Evolutionary conservation across 495 filamentous ascomycete genomes (phyloP), one percentile per base, ranked within the genome.

Genomic region (Endocarpon pusillum): DNA sequence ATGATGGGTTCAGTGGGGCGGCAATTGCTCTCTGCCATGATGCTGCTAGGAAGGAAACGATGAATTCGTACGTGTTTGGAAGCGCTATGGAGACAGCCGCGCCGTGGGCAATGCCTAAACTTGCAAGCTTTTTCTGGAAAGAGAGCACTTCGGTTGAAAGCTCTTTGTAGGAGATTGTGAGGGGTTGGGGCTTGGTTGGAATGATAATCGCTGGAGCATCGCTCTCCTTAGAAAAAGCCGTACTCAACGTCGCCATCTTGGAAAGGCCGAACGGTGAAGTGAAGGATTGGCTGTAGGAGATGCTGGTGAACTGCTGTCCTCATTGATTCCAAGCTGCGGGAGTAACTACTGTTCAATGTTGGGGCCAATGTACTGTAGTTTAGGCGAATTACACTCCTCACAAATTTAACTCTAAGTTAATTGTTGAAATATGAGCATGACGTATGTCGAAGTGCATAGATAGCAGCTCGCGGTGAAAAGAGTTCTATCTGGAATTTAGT

Each of bases 41-140:
- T 11, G 71, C 62, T 11, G 79, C 81, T 16, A 89, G 64, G 58
- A 89, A 89, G 1, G 78, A 69, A 36, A 85, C 69, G 43, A 85
- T 72, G 55, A 85, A 85, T 54, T 81, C 78, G 47, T 79, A 80
- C 19, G 75, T 78, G 53, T 87, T 87, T 19, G 74, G 68, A 12
- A 79, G 64, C 1, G 78, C 73, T 38, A 85, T 80, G 15, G 78
- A 82, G 26, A 87, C 76, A 17, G 81, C 71, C 8, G 67, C 62
- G 27, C 65, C 59, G 24, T 67, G 59, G 27, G 60, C 52, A 33
- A 85, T 68, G 29, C 80, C 80, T 35, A 84, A 58, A 24, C 59
- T 59, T 9, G 81, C 81, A 22, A 87, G 67, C 54, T 77, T 75
- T 41, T 56, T 55, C 54, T 84, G 80, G 54, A 85, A 82, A 17